Evolutionary conservation across 495 filamentous ascomycete species (phyloP).

Genomic region (Echria macrotheca): DNA sequence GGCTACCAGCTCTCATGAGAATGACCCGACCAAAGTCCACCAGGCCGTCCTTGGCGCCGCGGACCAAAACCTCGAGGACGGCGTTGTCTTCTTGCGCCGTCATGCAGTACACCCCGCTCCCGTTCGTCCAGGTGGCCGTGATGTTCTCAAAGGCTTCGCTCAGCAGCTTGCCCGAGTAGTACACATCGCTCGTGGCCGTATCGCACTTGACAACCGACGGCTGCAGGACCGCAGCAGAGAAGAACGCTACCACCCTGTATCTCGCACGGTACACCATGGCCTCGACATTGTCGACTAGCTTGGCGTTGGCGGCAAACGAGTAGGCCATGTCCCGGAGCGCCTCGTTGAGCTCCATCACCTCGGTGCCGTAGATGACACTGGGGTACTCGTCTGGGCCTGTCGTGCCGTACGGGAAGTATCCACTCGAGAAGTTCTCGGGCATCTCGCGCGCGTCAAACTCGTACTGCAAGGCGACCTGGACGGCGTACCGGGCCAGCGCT

Average conservation of each 20-base stretch:
- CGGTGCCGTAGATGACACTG: slow-evolving; percentile 62
- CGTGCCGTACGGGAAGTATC: slow-evolving; percentile 61
- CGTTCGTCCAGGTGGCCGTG: slow-evolving; percentile 61
- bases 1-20: slow-evolving; percentile 60
- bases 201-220: slow-evolving; percentile 64
- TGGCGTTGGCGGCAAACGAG: slow-evolving; percentile 49
- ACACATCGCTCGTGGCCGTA: slow-evolving; percentile 65
- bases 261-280: slow-evolving; percentile 54
- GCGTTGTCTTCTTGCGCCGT: slow-evolving; percentile 74
- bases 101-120: slow-evolving; percentile 61
- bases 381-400: slow-evolving; percentile 55
- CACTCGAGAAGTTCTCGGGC: slow-evolving; percentile 56
- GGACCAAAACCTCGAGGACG: slow-evolving; percentile 60
- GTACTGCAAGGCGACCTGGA: slow-evolving; percentile 70
- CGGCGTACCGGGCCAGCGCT: slow-evolving; percentile 60
- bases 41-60: slow-evolving; percentile 47
- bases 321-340: slow-evolving; percentile 53
- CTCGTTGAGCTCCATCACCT: slow-evolving; percentile 69
- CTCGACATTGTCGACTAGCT: slow-evolving; percentile 48
- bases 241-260: slow-evolving; percentile 39
- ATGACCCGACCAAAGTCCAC: slow-evolving; percentile 66
- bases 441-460: slow-evolving; percentile 70
- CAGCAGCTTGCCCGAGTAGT: slow-evolving; percentile 59
- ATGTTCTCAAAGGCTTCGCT: slow-evolving; percentile 60
- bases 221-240: slow-evolving; percentile 43